Conservation (phyloP, 345 rosid genomes). For the Camelina hispida region DNA sequence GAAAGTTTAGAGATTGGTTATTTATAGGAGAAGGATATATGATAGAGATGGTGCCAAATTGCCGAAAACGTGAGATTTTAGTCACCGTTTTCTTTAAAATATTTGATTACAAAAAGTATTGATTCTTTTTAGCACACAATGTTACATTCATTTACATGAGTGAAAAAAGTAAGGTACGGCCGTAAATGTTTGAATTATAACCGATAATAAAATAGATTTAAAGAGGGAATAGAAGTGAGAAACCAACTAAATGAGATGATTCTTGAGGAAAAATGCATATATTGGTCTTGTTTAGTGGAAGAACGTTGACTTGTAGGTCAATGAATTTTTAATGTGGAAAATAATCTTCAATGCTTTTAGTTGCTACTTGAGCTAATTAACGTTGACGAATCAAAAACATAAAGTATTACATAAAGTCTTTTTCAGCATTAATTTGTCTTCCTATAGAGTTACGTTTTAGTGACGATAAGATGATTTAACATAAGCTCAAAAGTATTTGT, state of each 20-base stretch:
- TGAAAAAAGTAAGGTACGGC: conserved; percentile 18
- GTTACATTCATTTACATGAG: conserved; percentile 1
- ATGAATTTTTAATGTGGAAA: neutral
- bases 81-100: conserved; percentile 6
- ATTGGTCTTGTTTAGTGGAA: conserved; percentile 39
- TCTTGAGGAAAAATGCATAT: conserved; percentile 6
- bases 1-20: neutral
- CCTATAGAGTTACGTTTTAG: neutral
- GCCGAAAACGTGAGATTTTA: conserved; percentile 22
- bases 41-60: conserved; percentile 12
- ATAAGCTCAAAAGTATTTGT: conserved; percentile 5
- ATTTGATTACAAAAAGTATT: neutral
- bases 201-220: neutral
- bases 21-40: conserved; percentile 28
- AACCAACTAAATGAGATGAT: conserved; percentile 22
- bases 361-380: conserved; percentile 41
- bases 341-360: conserved; percentile 8
- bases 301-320: conserved; percentile 5
- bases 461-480: conserved; percentile 36
- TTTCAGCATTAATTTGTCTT: conserved; percentile 4
- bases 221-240: conserved; percentile 19
- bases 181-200: conserved; percentile 32
- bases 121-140: conserved; percentile 6
- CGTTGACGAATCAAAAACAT: conserved; percentile 31
- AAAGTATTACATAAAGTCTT: neutral